These are phyloP conservation scores for Tanacetum coccineum DNA, from an alignment of 129 eudicot species.

Conservation along the genomic window DNA sequence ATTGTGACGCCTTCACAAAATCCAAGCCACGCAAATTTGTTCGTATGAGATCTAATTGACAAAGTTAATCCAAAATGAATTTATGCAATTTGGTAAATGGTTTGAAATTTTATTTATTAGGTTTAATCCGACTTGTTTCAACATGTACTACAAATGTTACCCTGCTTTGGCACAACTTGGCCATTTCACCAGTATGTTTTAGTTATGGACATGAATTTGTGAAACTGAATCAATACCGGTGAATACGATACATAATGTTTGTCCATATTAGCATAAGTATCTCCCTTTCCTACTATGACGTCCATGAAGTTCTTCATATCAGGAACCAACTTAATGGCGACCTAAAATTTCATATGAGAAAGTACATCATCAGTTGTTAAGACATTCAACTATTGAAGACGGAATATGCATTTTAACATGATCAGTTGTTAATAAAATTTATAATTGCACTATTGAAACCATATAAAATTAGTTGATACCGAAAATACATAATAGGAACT, in stretches of 20 bases:
- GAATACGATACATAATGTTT: slow-evolving; percentile 64
- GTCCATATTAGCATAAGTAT: slow-evolving; percentile 61
- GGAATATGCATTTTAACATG: too few species aligned
- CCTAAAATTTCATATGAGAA: too few species aligned
- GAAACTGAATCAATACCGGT: slow-evolving; percentile 75
- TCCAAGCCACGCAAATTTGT: slow-evolving; percentile 30
- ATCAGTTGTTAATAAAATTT: too few species aligned
- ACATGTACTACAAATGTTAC: too few species aligned
- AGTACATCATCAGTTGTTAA: too few species aligned
- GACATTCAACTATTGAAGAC: too few species aligned
- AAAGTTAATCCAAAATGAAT: background rate
- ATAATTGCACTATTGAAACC: too few species aligned
- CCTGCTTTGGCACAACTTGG: too few species aligned
- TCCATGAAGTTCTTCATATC: slow-evolving; percentile 89
- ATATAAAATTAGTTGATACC: too few species aligned
- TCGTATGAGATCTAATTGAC: slow-evolving; percentile 12
- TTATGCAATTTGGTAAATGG: background rate
- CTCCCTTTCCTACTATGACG: slow-evolving; percentile 58
- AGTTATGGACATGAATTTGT: slow-evolving; percentile 38
- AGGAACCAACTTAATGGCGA: slow-evolving; percentile 82
- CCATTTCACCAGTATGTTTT: too few species aligned
- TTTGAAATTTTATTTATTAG: background rate
- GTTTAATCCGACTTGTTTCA: too few species aligned
- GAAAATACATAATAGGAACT: too few species aligned
- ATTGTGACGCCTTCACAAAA: slow-evolving; percentile 34